phyloP scores from a whole-genome alignment of 331 rosid species.

The Dryas integrifolia region DNA sequence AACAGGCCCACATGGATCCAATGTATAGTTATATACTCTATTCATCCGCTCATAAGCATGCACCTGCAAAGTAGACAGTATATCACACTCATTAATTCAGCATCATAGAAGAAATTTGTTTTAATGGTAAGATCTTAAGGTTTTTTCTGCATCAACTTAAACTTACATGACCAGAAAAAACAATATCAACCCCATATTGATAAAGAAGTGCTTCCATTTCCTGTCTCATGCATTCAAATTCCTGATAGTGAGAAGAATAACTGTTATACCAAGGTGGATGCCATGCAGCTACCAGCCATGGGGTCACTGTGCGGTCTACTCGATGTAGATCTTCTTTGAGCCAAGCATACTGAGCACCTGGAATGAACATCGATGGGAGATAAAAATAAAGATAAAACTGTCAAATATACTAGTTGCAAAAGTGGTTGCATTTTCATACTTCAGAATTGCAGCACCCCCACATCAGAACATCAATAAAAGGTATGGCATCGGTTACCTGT shows the following conservation, averaged over 20 bases:
- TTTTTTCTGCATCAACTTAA: not conserved
- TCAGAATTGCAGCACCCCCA: not conserved
- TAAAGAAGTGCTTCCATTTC: conserved; percentile 80
- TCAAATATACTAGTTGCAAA: not conserved
- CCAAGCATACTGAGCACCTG: conserved; percentile 87
- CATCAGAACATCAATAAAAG: not conserved
- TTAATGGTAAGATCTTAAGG: not conserved
- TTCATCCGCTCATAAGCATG: conserved; percentile 94
- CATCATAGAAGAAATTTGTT: not conserved
- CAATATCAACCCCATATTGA: conserved; percentile 56
- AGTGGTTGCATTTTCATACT: not conserved
- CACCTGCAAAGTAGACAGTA: conserved; percentile 50
- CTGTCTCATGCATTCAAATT: conserved; percentile 89
- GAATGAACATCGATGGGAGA: conserved; percentile 25
- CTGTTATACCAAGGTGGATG: conserved; percentile 96
- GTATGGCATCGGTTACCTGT: conserved; percentile 46
- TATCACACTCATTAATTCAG: not conserved
- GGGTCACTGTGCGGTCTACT: conserved; percentile 60
- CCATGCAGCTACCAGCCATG: conserved; percentile 90
- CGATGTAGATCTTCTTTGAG: conserved; percentile 54
- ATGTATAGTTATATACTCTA: conserved; percentile 69
- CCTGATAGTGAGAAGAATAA: conserved; percentile 89
- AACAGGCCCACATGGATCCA: conserved; percentile 82
- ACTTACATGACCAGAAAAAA: conserved; percentile 86
- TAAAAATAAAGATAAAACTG: too few species aligned